These are phyloP conservation scores for Orbilia blumenaviensis DNA, from an alignment of 2,329 filamentous ascomycete genomes.

Conservation along the genomic window DNA sequence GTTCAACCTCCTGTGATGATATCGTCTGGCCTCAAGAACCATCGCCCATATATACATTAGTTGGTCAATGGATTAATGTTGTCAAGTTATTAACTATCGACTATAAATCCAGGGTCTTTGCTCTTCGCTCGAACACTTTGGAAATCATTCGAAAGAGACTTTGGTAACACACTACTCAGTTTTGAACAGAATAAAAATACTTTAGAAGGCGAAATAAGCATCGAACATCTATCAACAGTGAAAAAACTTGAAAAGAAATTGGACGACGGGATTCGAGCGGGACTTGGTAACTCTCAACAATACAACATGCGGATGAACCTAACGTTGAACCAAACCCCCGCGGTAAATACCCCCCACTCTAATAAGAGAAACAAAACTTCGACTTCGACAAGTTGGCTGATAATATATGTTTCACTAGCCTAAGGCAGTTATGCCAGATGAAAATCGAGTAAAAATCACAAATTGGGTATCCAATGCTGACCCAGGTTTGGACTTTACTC, in stretches of 20 bases:
- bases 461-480: conserved; percentile 27
- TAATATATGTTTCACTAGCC: too few species aligned
- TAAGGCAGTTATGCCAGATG: not conserved
- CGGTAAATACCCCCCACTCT: not conserved
- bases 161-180: conserved; percentile 9
- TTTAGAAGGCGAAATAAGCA: not conserved
- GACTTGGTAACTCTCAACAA: not conserved
- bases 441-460: conserved; percentile 6
- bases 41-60: too few species aligned
- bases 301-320: not conserved
- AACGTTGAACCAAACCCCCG: not conserved
- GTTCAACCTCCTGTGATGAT: too few species aligned
- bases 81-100: not conserved
- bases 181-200: conserved; percentile 15
- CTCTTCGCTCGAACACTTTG: conserved; percentile 18
- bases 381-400: not conserved
- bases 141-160: conserved; percentile 31
- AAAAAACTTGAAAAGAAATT: not conserved
- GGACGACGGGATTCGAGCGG: not conserved
- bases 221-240: not conserved
- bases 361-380: not conserved
- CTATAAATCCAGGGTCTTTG: not conserved
- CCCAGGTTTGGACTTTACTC: not conserved
- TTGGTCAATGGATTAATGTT: too few species aligned
- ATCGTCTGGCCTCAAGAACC: too few species aligned